Base-by-base conservation (phyloP, 2,329 filamentous ascomycete species). In the Curvularia sp. region DNA sequence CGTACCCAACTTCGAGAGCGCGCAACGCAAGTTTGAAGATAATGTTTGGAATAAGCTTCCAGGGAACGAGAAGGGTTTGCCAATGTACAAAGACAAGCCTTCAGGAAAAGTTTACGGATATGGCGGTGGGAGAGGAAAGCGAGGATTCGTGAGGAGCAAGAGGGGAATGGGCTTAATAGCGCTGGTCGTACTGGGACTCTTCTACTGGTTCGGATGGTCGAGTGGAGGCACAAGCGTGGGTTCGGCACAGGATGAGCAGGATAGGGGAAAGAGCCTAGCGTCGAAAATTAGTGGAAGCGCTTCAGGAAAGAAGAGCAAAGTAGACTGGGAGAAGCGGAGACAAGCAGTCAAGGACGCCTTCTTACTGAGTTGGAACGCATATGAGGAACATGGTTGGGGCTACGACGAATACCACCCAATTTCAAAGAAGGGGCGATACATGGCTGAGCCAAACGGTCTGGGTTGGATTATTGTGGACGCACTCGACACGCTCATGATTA, bases 31-130 rank as follows among this genome's bases (percentile, higher is more conserved):
- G 52, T 72, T 76, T 57, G 79, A 80, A 53, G 78, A 80, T 61
- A 74, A 73, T 67, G 74, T 77, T 34, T 80, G 78, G 78, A 69
- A 65, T 19, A 77, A 73, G 54, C 72, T 93, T 59, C 88, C 93
- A 61, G 86, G 88, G 36, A 78, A 78, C 49, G 80, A 83, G 47
- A 82, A 85, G 79, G 77, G 87, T 57, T 81, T 99, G 62, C 95
- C 95, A 45, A 93, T 98, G 90, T 99, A 99, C 82, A 99, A 99
- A 80, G 95, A 99, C 80, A 99, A 99, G 77, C 95, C 95, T n/a
- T 55, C 56, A 15, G 56, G 56, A 28, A 95, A 91, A 74, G 84
- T 83, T 49, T 89, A 91, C 69, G 82, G 85, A 42, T 66, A 71
- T 80, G 65, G 58, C 32, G 83, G 32, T 46, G 85, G 86, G 68